phyloP scores from a whole-genome alignment of 352 stramenopile species.

The Pythium phragmitis region DNA sequence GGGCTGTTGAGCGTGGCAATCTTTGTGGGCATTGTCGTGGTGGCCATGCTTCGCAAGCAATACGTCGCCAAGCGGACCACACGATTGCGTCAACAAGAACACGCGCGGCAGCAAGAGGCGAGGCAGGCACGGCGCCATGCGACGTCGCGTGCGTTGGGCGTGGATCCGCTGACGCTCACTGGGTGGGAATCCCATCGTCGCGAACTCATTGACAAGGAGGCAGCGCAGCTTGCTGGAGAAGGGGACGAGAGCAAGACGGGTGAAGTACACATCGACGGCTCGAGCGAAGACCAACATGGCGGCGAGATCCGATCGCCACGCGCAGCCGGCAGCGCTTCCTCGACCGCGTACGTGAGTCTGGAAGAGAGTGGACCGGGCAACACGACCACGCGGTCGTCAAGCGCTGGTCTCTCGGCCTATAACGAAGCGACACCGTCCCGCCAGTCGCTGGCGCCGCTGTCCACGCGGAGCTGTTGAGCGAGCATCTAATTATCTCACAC shows the following conservation, averaged over 20 bases:
- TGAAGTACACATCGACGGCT: neutral
- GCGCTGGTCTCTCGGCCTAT: neutral
- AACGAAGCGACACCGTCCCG: constrained; percentile 5
- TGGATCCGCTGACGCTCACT: constrained; percentile 2
- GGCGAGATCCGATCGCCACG: neutral
- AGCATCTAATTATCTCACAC: neutral
- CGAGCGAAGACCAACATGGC: neutral
- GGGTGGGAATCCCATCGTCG: constrained; percentile 15
- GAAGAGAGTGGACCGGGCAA: neutral
- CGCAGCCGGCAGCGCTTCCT: neutral
- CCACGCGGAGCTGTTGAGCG: neutral
- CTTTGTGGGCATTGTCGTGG: constrained; percentile 6
- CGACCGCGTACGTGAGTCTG: constrained; percentile 2
- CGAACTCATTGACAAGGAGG: constrained; percentile 15
- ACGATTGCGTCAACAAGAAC: neutral
- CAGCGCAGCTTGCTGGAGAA: neutral
- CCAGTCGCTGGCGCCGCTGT: neutral
- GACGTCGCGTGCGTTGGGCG: neutral
- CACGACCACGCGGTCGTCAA: neutral
- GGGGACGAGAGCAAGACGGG: constrained; percentile 1
- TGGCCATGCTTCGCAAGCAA: constrained; percentile 3
- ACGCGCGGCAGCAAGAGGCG: neutral
- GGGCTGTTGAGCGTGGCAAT: constrained; percentile 3
- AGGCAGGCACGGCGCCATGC: constrained; percentile 1
- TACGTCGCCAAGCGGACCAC: neutral